Evolutionary conservation across 1,284 basidiomycete species (phyloP).

Genomic region (Ceraceosorus guamensis): DNA sequence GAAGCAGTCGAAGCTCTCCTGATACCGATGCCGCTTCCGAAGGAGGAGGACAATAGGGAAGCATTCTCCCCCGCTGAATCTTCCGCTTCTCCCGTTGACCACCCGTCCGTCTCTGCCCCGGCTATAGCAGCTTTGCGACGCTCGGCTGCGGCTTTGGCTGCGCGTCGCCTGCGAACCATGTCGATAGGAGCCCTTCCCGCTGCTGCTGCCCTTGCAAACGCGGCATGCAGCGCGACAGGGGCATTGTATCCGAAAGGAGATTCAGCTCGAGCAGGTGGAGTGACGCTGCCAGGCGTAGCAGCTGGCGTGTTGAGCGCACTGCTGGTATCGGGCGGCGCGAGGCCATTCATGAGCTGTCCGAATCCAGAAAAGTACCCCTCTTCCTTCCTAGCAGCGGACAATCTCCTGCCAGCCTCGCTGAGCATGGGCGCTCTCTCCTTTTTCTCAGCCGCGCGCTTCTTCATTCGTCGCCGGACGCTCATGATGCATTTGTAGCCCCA

Average conservation of each 20-base stretch:
- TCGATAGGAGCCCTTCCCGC: slow-evolving; percentile 24
- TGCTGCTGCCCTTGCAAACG: slow-evolving; percentile 30
- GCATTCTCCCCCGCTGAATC: background rate
- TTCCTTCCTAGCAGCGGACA: background rate
- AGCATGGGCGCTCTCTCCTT: slow-evolving; percentile 1
- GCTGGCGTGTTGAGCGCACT: slow-evolving; percentile 43
- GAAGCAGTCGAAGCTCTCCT: background rate
- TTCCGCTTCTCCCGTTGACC: background rate
- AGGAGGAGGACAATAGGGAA: background rate
- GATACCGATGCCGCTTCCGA: background rate
- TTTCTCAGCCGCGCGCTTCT: slow-evolving; percentile 32
- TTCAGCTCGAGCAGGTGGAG: slow-evolving; percentile 19
- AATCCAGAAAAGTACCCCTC: slow-evolving; percentile 25
- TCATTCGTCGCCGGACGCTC: slow-evolving; percentile 37
- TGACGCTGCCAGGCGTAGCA: slow-evolving; percentile 27
- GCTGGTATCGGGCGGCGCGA: slow-evolving; percentile 29
- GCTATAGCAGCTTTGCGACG: background rate
- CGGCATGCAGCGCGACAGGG: slow-evolving; percentile 24
- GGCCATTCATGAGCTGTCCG: slow-evolving; percentile 34
- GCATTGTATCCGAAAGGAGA: slow-evolving; percentile 12
- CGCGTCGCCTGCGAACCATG: slow-evolving; percentile 17
- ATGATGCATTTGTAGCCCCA: slow-evolving; percentile 47
- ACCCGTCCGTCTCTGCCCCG: background rate
- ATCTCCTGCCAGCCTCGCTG: too few species aligned
- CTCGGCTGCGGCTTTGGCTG: background rate